Evolutionary conservation across 495 filamentous ascomycete species (phyloP), one percentile per base, ranked within the genome.

Genomic region (Penicillium diatomitis): DNA sequence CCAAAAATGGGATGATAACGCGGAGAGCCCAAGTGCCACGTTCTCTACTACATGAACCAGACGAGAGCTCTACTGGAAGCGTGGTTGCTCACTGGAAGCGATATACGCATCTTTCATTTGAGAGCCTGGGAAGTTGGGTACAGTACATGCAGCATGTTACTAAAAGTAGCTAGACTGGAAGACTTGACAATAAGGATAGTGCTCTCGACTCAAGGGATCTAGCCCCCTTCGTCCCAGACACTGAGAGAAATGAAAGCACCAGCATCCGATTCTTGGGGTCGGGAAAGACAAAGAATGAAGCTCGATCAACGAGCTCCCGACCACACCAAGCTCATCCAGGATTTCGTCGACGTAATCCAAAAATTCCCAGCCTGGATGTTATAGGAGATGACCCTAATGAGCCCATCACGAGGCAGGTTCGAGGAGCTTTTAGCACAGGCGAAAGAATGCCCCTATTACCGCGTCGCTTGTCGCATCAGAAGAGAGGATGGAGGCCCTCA

Each of bases 331-430:
- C 68, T 49, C 62, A 61, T 61, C 56, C 62, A 56, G 62, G 47
- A 60, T 20, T 20, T 20, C 20, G 20, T 20, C 20, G 2, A 20
- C 20, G 20, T 20, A 20, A 20, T 66, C 58, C 32, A 55, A 54
- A 50, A 53, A 56, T 58, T 49, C 47, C 63, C 70, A 71, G 69
- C 67, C 71, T 58, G 63, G 60, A 69, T 64, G 51, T 59, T 46
- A 9, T 75, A 75, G 74, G 73, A 66, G 68, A 71, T 75, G 72
- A 72, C 46, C 74, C 74, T 74, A 72, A 61, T 55, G 51, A 38
- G 50, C 49, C 53, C 50, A 38, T 52, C 48, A 51, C 44, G 50
- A 8, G 44, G 31, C 6, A 45, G 33, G 49, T 10, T 27, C 12
- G n/a, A 32, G 46, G 40, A 49, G 37, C 34, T 50, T 36, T 8